Evolutionary conservation across 371 early-diverging fungal genomes (phyloP).

Genomic region (Mortierella sp.): DNA sequence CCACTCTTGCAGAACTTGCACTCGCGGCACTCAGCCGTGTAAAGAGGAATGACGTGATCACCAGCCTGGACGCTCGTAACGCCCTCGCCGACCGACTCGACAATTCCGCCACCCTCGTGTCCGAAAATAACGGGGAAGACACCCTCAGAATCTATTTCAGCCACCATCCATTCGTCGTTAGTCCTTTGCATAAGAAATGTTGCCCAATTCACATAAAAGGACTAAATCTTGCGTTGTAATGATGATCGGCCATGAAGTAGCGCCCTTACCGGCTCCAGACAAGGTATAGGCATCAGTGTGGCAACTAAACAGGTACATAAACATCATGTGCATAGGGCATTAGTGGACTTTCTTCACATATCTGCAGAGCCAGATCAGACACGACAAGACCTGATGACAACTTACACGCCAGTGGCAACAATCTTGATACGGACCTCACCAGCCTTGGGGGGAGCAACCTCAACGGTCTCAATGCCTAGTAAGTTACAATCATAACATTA

Average conservation of each 20-base stretch:
- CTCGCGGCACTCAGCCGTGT: conserved; percentile 91
- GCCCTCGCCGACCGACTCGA: conserved; percentile 97
- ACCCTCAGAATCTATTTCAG: conserved; percentile 82
- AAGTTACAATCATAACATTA: background rate
- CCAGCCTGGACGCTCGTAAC: conserved; percentile 92
- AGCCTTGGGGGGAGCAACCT: conserved; percentile 94
- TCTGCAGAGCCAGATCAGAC: background rate
- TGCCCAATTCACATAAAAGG: background rate
- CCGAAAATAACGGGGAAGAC: conserved; percentile 94
- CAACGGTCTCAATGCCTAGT: conserved; percentile 89
- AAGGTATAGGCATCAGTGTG: conserved; percentile 97
- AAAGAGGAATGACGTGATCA: conserved; percentile 97
- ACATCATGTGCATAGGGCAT: background rate
- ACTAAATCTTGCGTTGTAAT: background rate
- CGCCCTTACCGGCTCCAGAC: conserved; percentile 81
- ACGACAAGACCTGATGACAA: background rate
- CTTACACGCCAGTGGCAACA: conserved; percentile 88
- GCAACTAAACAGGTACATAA: conserved; percentile 63
- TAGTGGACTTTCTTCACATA: background rate
- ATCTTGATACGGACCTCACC: conserved; percentile 97
- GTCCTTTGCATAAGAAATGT: background rate
- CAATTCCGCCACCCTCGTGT: conserved; percentile 96
- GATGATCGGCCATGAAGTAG: background rate
- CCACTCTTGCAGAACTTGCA: conserved; percentile 96
- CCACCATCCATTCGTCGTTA: background rate